Percentiles rank a stretch among this genome's conserved stretches.
Evolutionary conservation across 345 rosid species (phyloP).

Genomic region (Gynandropsis gynandra): DNA sequence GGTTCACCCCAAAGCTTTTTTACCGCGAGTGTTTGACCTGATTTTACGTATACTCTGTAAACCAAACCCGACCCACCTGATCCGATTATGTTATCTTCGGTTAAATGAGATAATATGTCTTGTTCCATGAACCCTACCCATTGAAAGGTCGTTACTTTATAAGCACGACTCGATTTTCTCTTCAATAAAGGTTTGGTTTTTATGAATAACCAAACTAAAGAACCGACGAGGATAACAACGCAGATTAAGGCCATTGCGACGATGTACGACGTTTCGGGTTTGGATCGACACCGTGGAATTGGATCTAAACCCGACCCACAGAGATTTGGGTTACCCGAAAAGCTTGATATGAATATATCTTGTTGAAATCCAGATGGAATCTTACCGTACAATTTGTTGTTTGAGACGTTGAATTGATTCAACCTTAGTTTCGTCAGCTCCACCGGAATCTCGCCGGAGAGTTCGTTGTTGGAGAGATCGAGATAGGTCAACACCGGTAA

Average conservation of each 20-base stretch:
- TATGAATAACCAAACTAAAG: conserved; percentile 37
- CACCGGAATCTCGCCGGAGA: conserved; percentile 51
- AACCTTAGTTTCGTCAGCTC: conserved; percentile 45
- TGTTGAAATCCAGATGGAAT: conserved; percentile 45
- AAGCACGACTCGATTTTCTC: conserved; percentile 24
- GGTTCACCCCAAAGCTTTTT: conserved; percentile 30
- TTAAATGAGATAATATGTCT: conserved; percentile 28
- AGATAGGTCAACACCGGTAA: conserved; percentile 44
- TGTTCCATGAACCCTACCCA: conserved; percentile 33
- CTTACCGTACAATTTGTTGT: conserved; percentile 41
- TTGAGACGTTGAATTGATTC: conserved; percentile 48
- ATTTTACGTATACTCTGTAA: conserved; percentile 30
- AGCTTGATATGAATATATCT: conserved; percentile 28
- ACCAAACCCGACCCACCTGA: conserved; percentile 46
- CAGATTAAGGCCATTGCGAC: conserved; percentile 31
- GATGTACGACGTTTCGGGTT: conserved; percentile 24
- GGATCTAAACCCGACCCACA: conserved; percentile 48
- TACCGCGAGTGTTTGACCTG: conserved; percentile 45
- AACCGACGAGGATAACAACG: conserved; percentile 28
- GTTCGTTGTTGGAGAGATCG: conserved; percentile 51
- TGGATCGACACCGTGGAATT: conserved; percentile 36
- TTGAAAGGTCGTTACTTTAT: conserved; percentile 38
- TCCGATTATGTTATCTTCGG: conserved; percentile 37
- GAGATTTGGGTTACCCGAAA: conserved; percentile 55
- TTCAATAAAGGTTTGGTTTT: too few relatives aligned